Evolutionary conservation across 208 protist species (phyloP).

Genomic region (Endotrypanum monterogeii): DNA sequence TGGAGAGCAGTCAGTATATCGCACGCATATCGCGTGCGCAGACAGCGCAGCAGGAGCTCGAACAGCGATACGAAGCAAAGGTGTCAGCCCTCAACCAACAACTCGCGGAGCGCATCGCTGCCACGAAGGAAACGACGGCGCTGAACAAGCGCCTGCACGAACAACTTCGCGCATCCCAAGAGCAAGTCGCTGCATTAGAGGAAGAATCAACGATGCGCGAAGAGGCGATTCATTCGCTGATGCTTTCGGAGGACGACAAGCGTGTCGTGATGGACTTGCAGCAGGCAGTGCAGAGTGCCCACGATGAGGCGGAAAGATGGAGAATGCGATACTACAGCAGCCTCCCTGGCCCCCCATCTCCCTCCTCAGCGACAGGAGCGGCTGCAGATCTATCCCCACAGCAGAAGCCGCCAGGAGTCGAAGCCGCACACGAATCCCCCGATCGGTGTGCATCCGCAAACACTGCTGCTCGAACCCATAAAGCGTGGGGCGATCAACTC

Average conservation of each 20-base stretch:
- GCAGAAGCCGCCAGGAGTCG: not conserved
- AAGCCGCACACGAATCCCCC: not conserved
- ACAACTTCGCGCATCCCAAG: slow-evolving; percentile 30
- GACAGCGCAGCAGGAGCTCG: slow-evolving; percentile 49
- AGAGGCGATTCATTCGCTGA: slow-evolving; percentile 58
- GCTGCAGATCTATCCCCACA: not conserved
- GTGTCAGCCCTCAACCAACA: slow-evolving; percentile 56
- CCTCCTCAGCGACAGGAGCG: not conserved
- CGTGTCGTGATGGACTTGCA: slow-evolving; percentile 57
- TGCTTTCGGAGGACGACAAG: slow-evolving; percentile 72
- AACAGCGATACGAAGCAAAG: slow-evolving; percentile 48
- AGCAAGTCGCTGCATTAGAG: slow-evolving; percentile 46
- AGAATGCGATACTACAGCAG: slow-evolving; percentile 39
- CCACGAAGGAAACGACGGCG: slow-evolving; percentile 25
- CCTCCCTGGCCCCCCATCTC: not conserved
- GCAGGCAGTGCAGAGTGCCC: slow-evolving; percentile 38
- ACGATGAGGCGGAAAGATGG: slow-evolving; percentile 59
- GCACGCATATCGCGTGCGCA: slow-evolving; percentile 43
- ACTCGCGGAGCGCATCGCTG: slow-evolving; percentile 46
- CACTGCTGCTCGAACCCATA: not conserved
- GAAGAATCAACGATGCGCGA: slow-evolving; percentile 66
- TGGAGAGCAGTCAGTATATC: slow-evolving; percentile 40
- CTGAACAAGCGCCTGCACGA: slow-evolving; percentile 26
- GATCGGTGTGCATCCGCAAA: not conserved
- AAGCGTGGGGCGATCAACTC: slow-evolving; percentile 26